Evolutionary conservation across 202 grass and related monocot species (phyloP), one percentile per base, ranked within the genome.

Genomic region (Cymbopogon flexuosus): DNA sequence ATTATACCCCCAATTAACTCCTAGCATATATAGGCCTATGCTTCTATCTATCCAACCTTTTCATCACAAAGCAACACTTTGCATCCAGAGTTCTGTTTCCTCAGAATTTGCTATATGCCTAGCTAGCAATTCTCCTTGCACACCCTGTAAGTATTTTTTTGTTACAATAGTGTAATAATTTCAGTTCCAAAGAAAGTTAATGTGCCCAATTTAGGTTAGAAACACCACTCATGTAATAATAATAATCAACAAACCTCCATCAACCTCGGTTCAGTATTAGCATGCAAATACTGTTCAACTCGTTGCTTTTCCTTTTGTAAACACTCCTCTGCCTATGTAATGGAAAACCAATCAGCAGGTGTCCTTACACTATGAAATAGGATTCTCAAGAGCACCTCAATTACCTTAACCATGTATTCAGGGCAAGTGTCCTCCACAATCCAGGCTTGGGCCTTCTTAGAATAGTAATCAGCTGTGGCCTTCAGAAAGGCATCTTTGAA

Each of bases 231-330:
- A 43, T 49, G 68, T 60, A 37, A 70, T 15, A 46, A 46, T 46
- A 15, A 13, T 18, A 51, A 18, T 51, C 54, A 77, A 84, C 70
- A 73, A 78, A 93, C 90, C 90, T 88, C 33, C 51, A 91, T 85
- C 41, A 97, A 64, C 47, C 84, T 93, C 12, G 57, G 65, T 77
- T 97, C 90, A 29, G 84, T 97, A 66, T 62, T 79, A 27, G 84
- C 86, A 62, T 91, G 84, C 68, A 97, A 88, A 68, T 97, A 93
- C 45, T 93, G 86, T 8, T 39, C 63, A 64, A 88, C 90, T 72
- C 88, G 84, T 11, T 97, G 90, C 60, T 88, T 89, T 79, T 97
- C 93, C 70, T 87, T 84, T 73, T 93, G 92, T 75, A 93, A 85
- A 36, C 86, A 82, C 57, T 93, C 88, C 85, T 97, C 93, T 61